Percentiles rank a stretch among this genome's conserved stretches.
phyloP scores from a whole-genome alignment of 2,329 filamentous ascomycete genomes.

The Clonostachys sp. region DNA sequence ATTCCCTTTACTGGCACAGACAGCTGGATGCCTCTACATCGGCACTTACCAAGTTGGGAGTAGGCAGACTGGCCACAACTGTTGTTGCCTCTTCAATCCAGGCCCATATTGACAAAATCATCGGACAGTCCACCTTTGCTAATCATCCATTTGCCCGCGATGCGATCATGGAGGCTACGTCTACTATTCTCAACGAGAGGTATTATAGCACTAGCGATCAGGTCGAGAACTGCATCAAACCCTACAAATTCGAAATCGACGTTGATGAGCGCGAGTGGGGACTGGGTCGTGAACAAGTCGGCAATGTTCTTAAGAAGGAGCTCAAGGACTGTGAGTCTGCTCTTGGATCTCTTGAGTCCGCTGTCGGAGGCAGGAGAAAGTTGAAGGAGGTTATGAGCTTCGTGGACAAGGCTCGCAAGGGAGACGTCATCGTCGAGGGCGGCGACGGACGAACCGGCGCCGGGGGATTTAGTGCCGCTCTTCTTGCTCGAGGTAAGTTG shows the following conservation, averaged over 20 bases:
- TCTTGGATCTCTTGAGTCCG: conserved; percentile 68
- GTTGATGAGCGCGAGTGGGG: conserved; percentile 88
- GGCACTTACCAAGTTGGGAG: conserved; percentile 86
- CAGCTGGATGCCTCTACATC: conserved; percentile 92
- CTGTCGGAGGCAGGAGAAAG: conserved; percentile 78
- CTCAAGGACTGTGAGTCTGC: conserved; percentile 79
- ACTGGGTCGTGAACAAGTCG: conserved; percentile 78
- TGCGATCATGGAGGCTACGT: conserved; percentile 88
- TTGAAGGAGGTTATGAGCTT: conserved; percentile 86
- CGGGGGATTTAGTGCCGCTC: conserved; percentile 85
- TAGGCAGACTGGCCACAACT: conserved; percentile 86
- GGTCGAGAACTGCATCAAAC: conserved; percentile 98
- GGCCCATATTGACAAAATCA: conserved; percentile 72
- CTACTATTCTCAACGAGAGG: conserved; percentile 84
- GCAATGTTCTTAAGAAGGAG: conserved; percentile 79
- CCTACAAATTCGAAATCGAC: conserved; percentile 97
- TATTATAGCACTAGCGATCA: conserved; percentile 98
- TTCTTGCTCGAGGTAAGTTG: conserved; percentile 72
- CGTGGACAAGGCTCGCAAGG: conserved; percentile 83
- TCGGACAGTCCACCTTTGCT: conserved; percentile 78
- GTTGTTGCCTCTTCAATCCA: conserved; percentile 89
- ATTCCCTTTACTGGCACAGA: conserved; percentile 86
- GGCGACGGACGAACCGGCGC: conserved; percentile 80
- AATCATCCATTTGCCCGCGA: conserved; percentile 88
- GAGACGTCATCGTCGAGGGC: conserved; percentile 72